Evolutionary conservation across 176 grass and related monocot genomes (phyloP).

Genomic region (Triticum turgidum): DNA sequence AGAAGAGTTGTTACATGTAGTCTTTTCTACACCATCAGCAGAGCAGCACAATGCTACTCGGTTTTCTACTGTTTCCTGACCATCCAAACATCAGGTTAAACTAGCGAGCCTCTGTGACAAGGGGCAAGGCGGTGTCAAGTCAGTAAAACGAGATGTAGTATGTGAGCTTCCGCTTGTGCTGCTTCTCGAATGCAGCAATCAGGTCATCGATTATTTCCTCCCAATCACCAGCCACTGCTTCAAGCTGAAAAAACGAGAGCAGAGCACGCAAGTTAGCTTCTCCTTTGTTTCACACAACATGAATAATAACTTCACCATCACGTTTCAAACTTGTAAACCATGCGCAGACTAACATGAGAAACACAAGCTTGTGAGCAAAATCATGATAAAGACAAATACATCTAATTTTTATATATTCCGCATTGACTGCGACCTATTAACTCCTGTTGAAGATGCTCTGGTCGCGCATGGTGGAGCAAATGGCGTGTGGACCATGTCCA

Average conservation of each 20-base stretch:
- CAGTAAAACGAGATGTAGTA: conserved; percentile 49
- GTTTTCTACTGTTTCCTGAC: neutral
- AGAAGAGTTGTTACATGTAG: neutral
- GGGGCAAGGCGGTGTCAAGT: neutral
- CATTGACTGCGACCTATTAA: no score
- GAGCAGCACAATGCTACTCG: neutral
- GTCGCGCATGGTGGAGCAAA: no score
- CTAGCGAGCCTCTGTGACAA: no score
- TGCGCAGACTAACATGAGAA: neutral
- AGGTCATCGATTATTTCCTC: conserved; percentile 54
- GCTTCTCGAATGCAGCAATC: conserved; percentile 46
- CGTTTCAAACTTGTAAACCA: neutral
- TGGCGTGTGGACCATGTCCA: no score
- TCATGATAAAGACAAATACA: neutral
- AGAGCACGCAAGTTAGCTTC: neutral
- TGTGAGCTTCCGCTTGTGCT: conserved; percentile 43
- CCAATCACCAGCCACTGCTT: conserved; percentile 36
- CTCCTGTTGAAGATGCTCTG: no score
- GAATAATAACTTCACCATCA: neutral
- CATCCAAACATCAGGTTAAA: no score
- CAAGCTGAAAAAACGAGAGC: conserved; percentile 28
- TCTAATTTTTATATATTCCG: neutral
- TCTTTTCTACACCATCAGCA: neutral
- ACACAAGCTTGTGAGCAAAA: neutral
- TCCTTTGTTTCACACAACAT: neutral